These are phyloP conservation scores for Clitopilus hobsonii DNA, from an alignment of 768 basidiomycete genomes.

Conservation along the genomic window DNA sequence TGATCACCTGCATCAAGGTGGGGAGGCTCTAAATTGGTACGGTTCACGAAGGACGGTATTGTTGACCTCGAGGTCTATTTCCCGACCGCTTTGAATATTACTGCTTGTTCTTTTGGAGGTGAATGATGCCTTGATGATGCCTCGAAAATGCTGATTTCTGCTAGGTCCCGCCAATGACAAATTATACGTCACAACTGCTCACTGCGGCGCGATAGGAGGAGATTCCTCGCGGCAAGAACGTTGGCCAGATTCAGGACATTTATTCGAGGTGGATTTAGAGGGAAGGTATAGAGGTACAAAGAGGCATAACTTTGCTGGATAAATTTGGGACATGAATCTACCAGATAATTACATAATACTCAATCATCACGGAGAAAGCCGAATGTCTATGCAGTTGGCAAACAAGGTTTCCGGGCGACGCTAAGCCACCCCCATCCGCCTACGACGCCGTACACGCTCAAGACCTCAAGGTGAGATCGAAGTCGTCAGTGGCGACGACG, in stretches of 20 bases:
- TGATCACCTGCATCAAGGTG: conserved; percentile 35
- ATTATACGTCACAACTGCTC: conserved; percentile 58
- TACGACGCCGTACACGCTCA: conserved; percentile 40
- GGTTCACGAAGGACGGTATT: conserved; percentile 49
- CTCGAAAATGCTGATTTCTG: not conserved
- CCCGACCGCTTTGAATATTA: conserved; percentile 59
- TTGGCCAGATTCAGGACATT: conserved; percentile 53
- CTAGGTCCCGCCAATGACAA: conserved; percentile 57
- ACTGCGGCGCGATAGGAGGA: conserved; percentile 56
- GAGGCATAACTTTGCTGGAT: conserved; percentile 29
- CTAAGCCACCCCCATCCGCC: conserved; percentile 38
- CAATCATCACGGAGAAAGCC: conserved; percentile 28
- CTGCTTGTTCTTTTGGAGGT: conserved; percentile 71
- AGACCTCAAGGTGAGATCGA: conserved; percentile 44
- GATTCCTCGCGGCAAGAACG: conserved; percentile 40
- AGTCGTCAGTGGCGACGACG: conserved; percentile 9
- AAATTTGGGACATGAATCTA: conserved; percentile 7
- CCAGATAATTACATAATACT: not conserved
- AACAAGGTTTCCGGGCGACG: conserved; percentile 34
- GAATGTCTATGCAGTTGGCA: conserved; percentile 38
- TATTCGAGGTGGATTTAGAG: conserved; percentile 47
- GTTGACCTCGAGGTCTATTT: conserved; percentile 55
- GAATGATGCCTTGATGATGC: conserved; percentile 7
- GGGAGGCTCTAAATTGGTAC: conserved; percentile 57
- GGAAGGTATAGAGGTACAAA: conserved; percentile 36